Conservation (phyloP, 768 basidiomycete species). For the Russula earlei region DNA sequence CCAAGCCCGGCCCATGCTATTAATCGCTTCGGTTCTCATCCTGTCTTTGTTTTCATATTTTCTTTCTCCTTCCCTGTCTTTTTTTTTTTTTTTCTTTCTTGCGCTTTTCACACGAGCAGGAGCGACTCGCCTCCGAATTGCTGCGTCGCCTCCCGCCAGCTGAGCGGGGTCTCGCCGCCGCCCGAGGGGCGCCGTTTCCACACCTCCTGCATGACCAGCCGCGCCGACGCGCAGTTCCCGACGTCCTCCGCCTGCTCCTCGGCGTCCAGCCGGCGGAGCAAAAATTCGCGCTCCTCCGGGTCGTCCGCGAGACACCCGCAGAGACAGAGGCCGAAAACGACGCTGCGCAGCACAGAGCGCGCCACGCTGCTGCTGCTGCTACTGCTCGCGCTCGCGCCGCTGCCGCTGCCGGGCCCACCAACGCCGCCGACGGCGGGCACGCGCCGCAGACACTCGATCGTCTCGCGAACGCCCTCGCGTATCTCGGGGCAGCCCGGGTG, state of each 20-base stretch:
- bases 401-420: background rate
- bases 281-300: slow-evolving; percentile 30
- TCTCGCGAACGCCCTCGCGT: slow-evolving; percentile 40
- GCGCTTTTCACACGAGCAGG: slow-evolving; percentile 55
- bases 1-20: background rate
- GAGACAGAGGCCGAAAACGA: slow-evolving; percentile 70
- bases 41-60: no score
- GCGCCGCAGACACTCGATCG: slow-evolving; percentile 37
- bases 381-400: no score
- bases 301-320: slow-evolving; percentile 61
- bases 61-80: no score
- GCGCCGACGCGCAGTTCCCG: slow-evolving; percentile 57
- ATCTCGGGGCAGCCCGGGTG: slow-evolving; percentile 59
- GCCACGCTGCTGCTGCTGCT: slow-evolving; percentile 23
- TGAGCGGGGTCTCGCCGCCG: slow-evolving; percentile 30
- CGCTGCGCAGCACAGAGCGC: slow-evolving; percentile 59
- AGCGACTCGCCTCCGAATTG: slow-evolving; percentile 30
- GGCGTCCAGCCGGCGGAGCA: slow-evolving; percentile 36
- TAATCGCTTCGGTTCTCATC: no score
- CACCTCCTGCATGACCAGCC: slow-evolving; percentile 43
- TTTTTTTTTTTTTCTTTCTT: no score
- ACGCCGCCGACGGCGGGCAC: slow-evolving; percentile 28
- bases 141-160: slow-evolving; percentile 53
- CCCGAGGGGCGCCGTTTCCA: slow-evolving; percentile 36
- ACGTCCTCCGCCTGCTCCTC: slow-evolving; percentile 44